These are phyloP conservation scores for Pascua guehoae DNA, from an alignment of 1,284 basidiomycete genomes.

Conservation along the genomic window DNA sequence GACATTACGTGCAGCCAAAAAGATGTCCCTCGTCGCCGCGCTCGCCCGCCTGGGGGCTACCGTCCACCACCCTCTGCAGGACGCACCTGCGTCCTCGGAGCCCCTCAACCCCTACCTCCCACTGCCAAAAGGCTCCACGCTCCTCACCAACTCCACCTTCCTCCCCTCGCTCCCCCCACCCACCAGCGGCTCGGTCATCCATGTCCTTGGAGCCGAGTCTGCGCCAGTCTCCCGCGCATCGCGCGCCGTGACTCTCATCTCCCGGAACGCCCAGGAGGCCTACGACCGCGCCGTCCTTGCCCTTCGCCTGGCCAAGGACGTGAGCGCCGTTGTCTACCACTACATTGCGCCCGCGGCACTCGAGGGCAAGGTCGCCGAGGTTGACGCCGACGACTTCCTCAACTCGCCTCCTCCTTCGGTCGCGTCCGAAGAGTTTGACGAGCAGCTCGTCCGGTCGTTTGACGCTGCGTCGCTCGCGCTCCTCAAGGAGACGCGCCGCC, in stretches of 20 bases:
- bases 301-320: slow-evolving; percentile 60
- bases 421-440: slow-evolving; percentile 14
- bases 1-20: slow-evolving; percentile 5
- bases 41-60: slow-evolving; percentile 36
- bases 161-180: slow-evolving; percentile 37
- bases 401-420: slow-evolving; percentile 5
- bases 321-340: slow-evolving; percentile 69
- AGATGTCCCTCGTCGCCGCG: slow-evolving; percentile 35
- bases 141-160: slow-evolving; percentile 41
- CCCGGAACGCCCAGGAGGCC: slow-evolving; percentile 61
- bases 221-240: slow-evolving; percentile 28
- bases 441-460: slow-evolving; percentile 57
- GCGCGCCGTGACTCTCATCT: slow-evolving; percentile 58
- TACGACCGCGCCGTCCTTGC: slow-evolving; percentile 72
- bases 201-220: slow-evolving; percentile 36
- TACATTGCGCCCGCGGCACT: slow-evolving; percentile 59
- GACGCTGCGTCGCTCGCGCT: slow-evolving; percentile 64
- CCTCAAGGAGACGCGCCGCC: slow-evolving; percentile 60
- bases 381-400: slow-evolving; percentile 56
- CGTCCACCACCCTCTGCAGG: slow-evolving; percentile 39
- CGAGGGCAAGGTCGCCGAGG: slow-evolving; percentile 51
- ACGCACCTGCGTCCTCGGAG: slow-evolving; percentile 18
- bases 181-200: slow-evolving; percentile 26
- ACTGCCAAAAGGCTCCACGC: slow-evolving; percentile 32
- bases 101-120: slow-evolving; percentile 47